phyloP scores from a whole-genome alignment of 257 asterid species.

The Dorcoceras hygrometricum region DNA sequence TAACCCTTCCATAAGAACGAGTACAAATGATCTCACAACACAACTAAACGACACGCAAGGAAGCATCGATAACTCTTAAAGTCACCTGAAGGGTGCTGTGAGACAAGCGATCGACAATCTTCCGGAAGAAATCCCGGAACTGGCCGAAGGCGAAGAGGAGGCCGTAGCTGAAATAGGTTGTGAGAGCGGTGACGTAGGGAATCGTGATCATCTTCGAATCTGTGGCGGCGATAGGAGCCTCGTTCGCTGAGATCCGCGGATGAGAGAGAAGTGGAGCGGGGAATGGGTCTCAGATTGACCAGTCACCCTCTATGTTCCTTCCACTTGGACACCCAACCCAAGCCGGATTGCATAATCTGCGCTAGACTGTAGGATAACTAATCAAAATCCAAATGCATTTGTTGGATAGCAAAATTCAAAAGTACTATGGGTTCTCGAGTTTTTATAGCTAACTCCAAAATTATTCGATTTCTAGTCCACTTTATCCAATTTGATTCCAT shows the following conservation, averaged over 20 bases:
- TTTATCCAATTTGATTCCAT: too few relatives aligned
- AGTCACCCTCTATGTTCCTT: not conserved
- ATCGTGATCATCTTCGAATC: constrained; percentile 69
- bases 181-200: constrained; percentile 86
- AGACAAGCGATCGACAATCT: constrained; percentile 67
- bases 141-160: constrained; percentile 94
- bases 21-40: constrained; percentile 16
- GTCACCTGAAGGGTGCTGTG: constrained; percentile 66
- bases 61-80: not conserved
- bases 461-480: too few relatives aligned
- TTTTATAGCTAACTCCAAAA: too few relatives aligned
- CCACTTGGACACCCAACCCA: not conserved
- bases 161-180: constrained; percentile 96
- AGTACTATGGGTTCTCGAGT: too few relatives aligned
- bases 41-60: not conserved
- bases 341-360: too few relatives aligned
- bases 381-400: too few relatives aligned
- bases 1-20: constrained; percentile 58
- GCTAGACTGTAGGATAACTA: too few relatives aligned
- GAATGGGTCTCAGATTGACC: constrained; percentile 26
- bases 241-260: constrained; percentile 33
- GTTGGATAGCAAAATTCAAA: too few relatives aligned
- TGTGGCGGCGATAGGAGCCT: constrained; percentile 41
- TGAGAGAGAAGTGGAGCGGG: constrained; percentile 2
- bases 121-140: constrained; percentile 84